A percentile compares a stretch with the other conserved stretches of the same genome.
phyloP scores from a whole-genome alignment of 306 rosid species.

The Lithocarpus polystachyus region DNA sequence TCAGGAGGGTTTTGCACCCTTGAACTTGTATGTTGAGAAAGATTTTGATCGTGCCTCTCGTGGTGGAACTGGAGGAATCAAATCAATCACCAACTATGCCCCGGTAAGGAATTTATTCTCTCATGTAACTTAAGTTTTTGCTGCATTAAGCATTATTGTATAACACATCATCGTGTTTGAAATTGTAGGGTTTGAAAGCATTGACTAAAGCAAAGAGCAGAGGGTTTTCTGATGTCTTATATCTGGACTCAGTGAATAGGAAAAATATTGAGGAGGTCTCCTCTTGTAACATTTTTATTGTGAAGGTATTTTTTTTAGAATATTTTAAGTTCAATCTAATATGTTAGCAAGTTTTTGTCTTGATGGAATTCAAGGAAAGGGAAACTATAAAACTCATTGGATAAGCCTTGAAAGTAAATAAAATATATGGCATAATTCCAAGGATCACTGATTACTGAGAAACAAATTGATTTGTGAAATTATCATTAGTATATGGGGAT shows the following conservation, averaged over 20 bases:
- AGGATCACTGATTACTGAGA: background rate
- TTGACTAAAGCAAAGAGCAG: conserved; percentile 55
- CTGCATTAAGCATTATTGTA: background rate
- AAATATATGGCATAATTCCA: background rate
- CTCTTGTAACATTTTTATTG: conserved; percentile 76
- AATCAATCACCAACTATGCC: conserved; percentile 79
- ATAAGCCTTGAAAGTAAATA: background rate
- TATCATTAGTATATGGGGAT: background rate
- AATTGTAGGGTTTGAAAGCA: conserved; percentile 70
- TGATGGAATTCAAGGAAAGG: background rate
- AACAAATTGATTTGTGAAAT: background rate
- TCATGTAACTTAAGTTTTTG: background rate
- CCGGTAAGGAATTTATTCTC: conserved; percentile 47
- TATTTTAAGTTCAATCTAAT: background rate
- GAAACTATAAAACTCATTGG: background rate
- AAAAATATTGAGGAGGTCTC: conserved; percentile 87
- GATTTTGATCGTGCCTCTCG: conserved; percentile 80
- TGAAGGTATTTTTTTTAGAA: conserved; percentile 49
- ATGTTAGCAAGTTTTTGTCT: background rate
- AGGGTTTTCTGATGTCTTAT: conserved; percentile 88
- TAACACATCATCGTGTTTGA: background rate
- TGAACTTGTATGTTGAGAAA: conserved; percentile 68
- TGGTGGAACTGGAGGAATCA: conserved; percentile 78
- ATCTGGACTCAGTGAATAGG: conserved; percentile 60
- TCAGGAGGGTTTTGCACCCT: conserved; percentile 85